phyloP scores from a whole-genome alignment of 768 basidiomycete genomes.

The Cyclocybe aegerita region DNA sequence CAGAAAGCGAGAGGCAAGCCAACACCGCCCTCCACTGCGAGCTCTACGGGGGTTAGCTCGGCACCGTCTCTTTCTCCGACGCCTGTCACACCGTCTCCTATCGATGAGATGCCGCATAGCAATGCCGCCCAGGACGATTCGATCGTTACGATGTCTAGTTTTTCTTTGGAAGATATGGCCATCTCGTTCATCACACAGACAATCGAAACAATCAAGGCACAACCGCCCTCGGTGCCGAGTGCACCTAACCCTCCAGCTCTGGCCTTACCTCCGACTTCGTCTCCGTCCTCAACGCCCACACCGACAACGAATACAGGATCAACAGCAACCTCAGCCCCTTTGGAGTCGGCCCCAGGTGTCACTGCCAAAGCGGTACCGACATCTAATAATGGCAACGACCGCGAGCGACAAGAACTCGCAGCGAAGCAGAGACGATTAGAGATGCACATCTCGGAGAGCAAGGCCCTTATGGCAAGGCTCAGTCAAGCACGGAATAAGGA shows the following conservation, averaged over 20 bases:
- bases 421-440: constrained; percentile 49
- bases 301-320: constrained; percentile 1
- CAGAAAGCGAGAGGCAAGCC: constrained; percentile 25
- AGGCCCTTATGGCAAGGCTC: constrained; percentile 47
- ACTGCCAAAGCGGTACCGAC: not conserved
- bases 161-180: constrained; percentile 53
- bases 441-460: constrained; percentile 52
- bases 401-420: constrained; percentile 34
- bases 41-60: not conserved
- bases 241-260: not conserved
- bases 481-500: constrained; percentile 45
- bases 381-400: not conserved
- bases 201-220: constrained; percentile 42
- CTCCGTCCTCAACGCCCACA: constrained; percentile 2
- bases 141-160: constrained; percentile 13
- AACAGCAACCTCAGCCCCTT: constrained; percentile 2
- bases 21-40: not conserved
- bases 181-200: constrained; percentile 59
- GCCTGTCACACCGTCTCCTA: not conserved
- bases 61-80: not conserved
- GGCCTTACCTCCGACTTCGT: constrained; percentile 8
- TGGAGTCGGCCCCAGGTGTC: not conserved
- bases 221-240: constrained; percentile 8
- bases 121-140: not conserved
- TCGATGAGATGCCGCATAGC: not conserved